Evolutionary conservation across 306 rosid genomes (phyloP).

Genomic region (Glycine tomentella): DNA sequence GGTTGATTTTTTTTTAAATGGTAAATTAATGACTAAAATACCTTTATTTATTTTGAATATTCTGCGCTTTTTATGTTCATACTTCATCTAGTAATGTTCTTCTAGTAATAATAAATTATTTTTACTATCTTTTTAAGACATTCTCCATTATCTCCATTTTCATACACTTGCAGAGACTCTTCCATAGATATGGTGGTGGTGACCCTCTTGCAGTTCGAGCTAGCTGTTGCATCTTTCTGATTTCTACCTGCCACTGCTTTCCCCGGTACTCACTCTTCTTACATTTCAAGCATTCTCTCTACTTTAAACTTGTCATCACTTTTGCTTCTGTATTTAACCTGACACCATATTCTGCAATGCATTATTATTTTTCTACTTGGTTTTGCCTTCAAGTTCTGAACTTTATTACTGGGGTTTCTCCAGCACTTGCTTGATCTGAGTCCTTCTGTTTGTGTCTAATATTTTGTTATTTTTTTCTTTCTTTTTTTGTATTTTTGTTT

Average conservation of each 20-base stretch:
- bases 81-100: background rate
- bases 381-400: constrained; percentile 41
- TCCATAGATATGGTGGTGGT: constrained; percentile 20
- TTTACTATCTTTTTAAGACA: constrained; percentile 19
- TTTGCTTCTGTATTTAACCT: constrained; percentile 30
- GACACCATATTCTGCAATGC: constrained; percentile 45
- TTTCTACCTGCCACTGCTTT: constrained; percentile 39
- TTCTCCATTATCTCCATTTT: constrained; percentile 40
- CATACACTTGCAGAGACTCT: constrained; percentile 30
- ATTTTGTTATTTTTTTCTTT: background rate
- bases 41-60: background rate
- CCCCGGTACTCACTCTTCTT: constrained; percentile 27
- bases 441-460: constrained; percentile 1
- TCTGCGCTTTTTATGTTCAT: background rate
- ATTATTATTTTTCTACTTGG: constrained; percentile 45
- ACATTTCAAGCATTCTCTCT: constrained; percentile 40
- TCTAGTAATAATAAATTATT: background rate
- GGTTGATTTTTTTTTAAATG: no score
- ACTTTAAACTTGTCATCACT: background rate
- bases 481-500: background rate
- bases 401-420: constrained; percentile 24
- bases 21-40: background rate
- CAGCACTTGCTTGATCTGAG: constrained; percentile 59
- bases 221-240: constrained; percentile 46
- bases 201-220: constrained; percentile 36